Evolutionary conservation across 2,329 filamentous ascomycete species (phyloP), one percentile per base, ranked within the genome.

Genomic region (Diaporthe aspalathi): DNA sequence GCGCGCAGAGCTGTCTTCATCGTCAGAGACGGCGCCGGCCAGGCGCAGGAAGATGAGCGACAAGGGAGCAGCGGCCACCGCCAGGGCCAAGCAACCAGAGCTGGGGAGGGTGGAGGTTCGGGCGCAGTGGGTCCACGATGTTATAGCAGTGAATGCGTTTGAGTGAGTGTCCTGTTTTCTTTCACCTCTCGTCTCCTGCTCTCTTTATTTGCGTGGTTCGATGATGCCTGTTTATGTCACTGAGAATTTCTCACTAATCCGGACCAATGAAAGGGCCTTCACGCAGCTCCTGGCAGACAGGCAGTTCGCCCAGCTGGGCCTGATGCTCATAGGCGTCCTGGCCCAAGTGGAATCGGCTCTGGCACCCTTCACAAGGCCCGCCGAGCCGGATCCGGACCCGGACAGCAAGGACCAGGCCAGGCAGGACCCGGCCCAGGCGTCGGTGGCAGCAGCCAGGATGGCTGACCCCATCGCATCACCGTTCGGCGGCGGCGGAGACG

Each of bases 221-320:
- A n/a, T n/a, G n/a, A n/a, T n/a, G n/a, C n/a, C 32, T 35, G 32
- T 35, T 35, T 5, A 35, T 35, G 32, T 35, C 56, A 45, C n/a
- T 3, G n/a, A 27, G 14, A 27, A 3, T 9, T n/a, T 4, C 6
- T 5, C 12, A 22, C 50, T 68, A 29, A 68, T 43, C 8, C 20
- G 20, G 7, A 24, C 24, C 20, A 43, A n/a, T n/a, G 29, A 57
- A 6, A 90, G 88, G 6, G 83, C 88, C 1, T 95, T 95, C 79
- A 90, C 90, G 1, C 91, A 91, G 73, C 82, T 95, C 52, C 83
- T 91, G 4, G 90, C 91, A 22, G 92, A 95, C 79, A 89, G 87
- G 43, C 93, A 94, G 76, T 93, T 93, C 79, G 89, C 93, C 2
- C 84, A 90, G 5, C 84, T 95, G 3, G 93, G 93, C 5, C 83